Base-by-base conservation (phyloP, 805 yeast species). In the Hanseniaspora jakobsenii region DNA sequence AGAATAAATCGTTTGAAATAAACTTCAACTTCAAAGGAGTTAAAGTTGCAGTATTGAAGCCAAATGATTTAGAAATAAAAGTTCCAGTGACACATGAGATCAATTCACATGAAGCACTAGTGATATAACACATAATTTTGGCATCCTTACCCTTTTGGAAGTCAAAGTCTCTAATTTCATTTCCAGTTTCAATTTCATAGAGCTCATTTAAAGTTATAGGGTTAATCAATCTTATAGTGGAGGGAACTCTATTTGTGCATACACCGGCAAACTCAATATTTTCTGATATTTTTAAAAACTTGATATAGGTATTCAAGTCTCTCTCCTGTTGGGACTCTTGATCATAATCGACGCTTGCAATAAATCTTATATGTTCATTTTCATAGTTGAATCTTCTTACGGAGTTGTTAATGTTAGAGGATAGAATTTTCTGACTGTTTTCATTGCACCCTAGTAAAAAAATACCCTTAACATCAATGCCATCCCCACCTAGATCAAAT, bases 381-480 rank as follows among this genome's bases (percentile, higher is more conserved):
- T 71, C 73, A 55, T 63, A 76, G 18, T 67, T 66, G 54, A 73
- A 81, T 57, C 78, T 78, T 47, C 94, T 66, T 54, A 89, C 60
- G 4, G 39, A 35, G 30, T 42, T 42, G 36, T 42, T 42, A 12
- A 61, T 81, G 87, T 53, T 76, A 72, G 59, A 85, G 83, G 49
- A 68, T 63, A 47, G 77, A 79, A 57, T 68, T 67, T 72, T 67
- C 36, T 67, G 68, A 3, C 76, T 61, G 38, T 75, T 70, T 53
- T 81, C 85, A 58, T 87, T 87, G 53, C 86, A 77, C 3, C 94
- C 94, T 34, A 81, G 69, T 36, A 82, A 63, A 14, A 86, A 73
- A 16, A 70, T 55, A 49, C 67, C 52, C 50, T 66, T 56, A 3
- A 62, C 58, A 28, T 68, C 65, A 19, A 37, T 27, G 2, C 31